Evolutionary conservation across 805 yeast genomes (phyloP).

Genomic region (Cyberlindnera xylosilytica): DNA sequence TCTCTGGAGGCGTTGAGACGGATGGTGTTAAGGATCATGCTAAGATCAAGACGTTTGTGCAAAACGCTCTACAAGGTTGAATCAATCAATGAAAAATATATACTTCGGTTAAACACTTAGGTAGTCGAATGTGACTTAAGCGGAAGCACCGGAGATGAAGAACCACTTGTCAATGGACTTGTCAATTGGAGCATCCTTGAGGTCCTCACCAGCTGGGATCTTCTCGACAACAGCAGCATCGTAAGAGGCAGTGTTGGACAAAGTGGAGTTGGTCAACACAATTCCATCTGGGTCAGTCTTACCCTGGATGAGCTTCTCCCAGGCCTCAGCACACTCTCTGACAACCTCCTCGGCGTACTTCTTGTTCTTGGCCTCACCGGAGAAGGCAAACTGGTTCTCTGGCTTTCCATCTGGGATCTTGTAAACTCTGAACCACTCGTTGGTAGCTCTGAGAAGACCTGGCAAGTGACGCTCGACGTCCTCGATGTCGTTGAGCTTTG

Average conservation of each 20-base stretch:
- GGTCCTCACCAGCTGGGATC: constrained; percentile 68
- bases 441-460: constrained; percentile 63
- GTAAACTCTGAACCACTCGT: constrained; percentile 80
- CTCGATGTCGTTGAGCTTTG: constrained; percentile 53
- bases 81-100: too few relatives aligned
- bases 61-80: constrained; percentile 40
- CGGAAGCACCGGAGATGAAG: constrained; percentile 83
- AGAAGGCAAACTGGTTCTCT: constrained; percentile 68
- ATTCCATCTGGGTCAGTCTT: constrained; percentile 63
- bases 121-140: constrained; percentile 24
- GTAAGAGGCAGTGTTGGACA: constrained; percentile 53
- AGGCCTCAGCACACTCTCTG: constrained; percentile 61
- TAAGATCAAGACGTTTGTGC: constrained; percentile 61
- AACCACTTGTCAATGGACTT: constrained; percentile 98
- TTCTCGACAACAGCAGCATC: constrained; percentile 43
- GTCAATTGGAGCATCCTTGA: constrained; percentile 92
- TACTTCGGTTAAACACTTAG: background rate
- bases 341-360: constrained; percentile 58
- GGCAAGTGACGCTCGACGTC: constrained; percentile 72
- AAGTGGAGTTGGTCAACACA: constrained; percentile 72
- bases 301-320: constrained; percentile 56
- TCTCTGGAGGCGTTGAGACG: constrained; percentile 91
- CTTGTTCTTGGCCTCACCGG: constrained; percentile 60
- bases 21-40: constrained; percentile 65
- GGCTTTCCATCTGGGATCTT: constrained; percentile 83